Percentiles rank a stretch among this genome's conserved stretches.
phyloP scores from a whole-genome alignment of 1,284 basidiomycete species.

The Ustilago xerochloae region DNA sequence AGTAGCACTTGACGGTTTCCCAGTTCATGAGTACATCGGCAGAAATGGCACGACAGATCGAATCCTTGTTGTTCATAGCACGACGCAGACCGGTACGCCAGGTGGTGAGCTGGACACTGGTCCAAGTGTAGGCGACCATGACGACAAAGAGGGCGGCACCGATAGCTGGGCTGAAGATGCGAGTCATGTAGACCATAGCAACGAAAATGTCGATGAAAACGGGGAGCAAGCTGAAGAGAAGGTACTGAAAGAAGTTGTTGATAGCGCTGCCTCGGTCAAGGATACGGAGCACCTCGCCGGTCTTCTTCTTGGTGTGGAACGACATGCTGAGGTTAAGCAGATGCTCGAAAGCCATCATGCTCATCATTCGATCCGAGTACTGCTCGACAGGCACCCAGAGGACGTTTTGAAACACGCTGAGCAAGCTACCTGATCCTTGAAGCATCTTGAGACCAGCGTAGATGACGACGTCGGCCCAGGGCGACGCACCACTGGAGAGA shows the following conservation, averaged over 20 bases:
- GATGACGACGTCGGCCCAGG: slow-evolving; percentile 56
- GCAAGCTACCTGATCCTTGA: slow-evolving; percentile 69
- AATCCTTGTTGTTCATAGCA: slow-evolving; percentile 58
- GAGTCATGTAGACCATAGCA: slow-evolving; percentile 73
- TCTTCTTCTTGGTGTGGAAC: slow-evolving; percentile 82
- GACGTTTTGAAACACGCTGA: slow-evolving; percentile 59
- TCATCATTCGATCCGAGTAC: slow-evolving; percentile 73
- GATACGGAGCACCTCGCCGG: slow-evolving; percentile 76
- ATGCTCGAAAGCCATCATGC: slow-evolving; percentile 66
- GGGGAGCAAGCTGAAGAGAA: slow-evolving; percentile 83
- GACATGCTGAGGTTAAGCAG: slow-evolving; percentile 76
- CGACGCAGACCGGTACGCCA: slow-evolving; percentile 76
- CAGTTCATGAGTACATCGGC: slow-evolving; percentile 65
- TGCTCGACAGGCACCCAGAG: slow-evolving; percentile 84
- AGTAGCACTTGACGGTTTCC: slow-evolving; percentile 77
- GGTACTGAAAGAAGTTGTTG: slow-evolving; percentile 68
- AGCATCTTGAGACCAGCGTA: slow-evolving; percentile 69
- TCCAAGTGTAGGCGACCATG: slow-evolving; percentile 82
- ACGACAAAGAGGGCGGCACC: slow-evolving; percentile 79
- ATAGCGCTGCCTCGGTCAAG: slow-evolving; percentile 76
- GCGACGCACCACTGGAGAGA: slow-evolving; percentile 54
- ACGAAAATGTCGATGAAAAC: slow-evolving; percentile 79
- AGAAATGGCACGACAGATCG: slow-evolving; percentile 58
- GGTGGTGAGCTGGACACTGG: slow-evolving; percentile 75
- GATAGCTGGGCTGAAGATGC: slow-evolving; percentile 77